A percentile compares a stretch with the other conserved stretches of the same genome.
These are phyloP conservation scores for Gynostemma pentaphyllum DNA, from an alignment of 306 rosid genomes.

Conservation along the genomic window DNA sequence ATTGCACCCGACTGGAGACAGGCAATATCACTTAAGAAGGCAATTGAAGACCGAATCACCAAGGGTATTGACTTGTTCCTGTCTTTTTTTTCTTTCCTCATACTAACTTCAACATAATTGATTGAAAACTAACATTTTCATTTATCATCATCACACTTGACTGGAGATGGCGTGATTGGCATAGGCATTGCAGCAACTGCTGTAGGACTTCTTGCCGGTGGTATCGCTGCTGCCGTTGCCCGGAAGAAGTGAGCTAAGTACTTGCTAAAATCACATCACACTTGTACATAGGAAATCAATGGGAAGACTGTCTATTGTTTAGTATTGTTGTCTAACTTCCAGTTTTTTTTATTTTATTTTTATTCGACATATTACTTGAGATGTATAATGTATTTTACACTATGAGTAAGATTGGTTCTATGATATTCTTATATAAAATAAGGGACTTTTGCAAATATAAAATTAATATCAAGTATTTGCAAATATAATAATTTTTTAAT, in stretches of 20 bases:
- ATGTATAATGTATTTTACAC: not conserved
- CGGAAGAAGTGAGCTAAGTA: conserved; percentile 38
- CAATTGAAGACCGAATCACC: conserved; percentile 57
- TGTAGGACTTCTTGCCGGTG: conserved; percentile 70
- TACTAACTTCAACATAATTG: not conserved
- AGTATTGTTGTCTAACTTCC: no score
- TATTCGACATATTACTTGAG: not conserved
- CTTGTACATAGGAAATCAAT: not conserved
- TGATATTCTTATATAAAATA: no score
- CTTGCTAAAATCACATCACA: not conserved
- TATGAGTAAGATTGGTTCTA: no score
- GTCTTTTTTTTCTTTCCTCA: not conserved
- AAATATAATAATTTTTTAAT: no score
- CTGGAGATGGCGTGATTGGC: conserved; percentile 80
- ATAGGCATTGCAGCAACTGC: conserved; percentile 88
- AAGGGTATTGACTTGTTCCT: conserved; percentile 36
- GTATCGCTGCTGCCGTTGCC: conserved; percentile 78
- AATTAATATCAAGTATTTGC: no score
- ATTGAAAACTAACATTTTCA: not conserved
- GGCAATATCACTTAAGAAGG: conserved; percentile 51
- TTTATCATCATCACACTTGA: not conserved
- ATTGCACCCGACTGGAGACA: conserved; percentile 96
- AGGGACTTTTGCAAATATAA: no score
- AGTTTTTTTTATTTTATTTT: not conserved
- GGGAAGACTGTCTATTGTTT: not conserved